A percentile compares a stretch with the other conserved stretches of the same genome.
These are phyloP conservation scores for Linum trigynum DNA, from an alignment of 345 rosid species.

Conservation along the genomic window DNA sequence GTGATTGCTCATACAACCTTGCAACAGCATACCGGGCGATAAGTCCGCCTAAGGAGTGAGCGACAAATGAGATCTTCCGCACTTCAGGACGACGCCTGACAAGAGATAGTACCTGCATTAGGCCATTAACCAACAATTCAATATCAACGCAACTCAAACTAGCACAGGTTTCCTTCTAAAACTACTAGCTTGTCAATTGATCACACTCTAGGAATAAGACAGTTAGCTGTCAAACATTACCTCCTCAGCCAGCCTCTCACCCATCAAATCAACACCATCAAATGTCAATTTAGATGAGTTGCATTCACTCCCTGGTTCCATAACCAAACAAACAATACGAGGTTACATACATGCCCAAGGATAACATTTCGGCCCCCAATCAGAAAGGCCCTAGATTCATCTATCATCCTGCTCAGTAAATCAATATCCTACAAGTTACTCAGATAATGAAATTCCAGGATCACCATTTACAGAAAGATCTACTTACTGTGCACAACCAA, in stretches of 20 bases:
- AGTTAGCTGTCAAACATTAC: constrained; percentile 22
- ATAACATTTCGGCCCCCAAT: no score
- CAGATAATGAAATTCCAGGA: no score
- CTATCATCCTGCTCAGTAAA: no score
- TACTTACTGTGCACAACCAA: constrained; percentile 80
- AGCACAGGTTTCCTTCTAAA: no score
- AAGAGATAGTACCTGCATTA: constrained; percentile 54
- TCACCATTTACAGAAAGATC: not conserved
- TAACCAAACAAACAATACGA: not conserved
- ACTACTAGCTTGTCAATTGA: no score
- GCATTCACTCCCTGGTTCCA: constrained; percentile 69
- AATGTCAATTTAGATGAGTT: constrained; percentile 68
- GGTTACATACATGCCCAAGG: not conserved
- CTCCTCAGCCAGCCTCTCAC: constrained; percentile 89
- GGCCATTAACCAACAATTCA: not conserved
- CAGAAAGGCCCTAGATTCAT: no score
- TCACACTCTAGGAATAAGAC: not conserved
- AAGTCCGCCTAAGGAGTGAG: constrained; percentile 95
- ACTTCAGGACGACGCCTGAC: constrained; percentile 45
- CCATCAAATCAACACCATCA: constrained; percentile 91
- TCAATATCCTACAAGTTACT: not conserved
- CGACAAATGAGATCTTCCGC: constrained; percentile 80
- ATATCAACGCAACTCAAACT: not conserved
- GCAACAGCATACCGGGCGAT: constrained; percentile 92
- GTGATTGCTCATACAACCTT: constrained; percentile 45